Evolutionary conservation across 108 stramenopile genomes (phyloP), one percentile per base, ranked within the genome.

Genomic region (Nannochloropsis granulata): DNA sequence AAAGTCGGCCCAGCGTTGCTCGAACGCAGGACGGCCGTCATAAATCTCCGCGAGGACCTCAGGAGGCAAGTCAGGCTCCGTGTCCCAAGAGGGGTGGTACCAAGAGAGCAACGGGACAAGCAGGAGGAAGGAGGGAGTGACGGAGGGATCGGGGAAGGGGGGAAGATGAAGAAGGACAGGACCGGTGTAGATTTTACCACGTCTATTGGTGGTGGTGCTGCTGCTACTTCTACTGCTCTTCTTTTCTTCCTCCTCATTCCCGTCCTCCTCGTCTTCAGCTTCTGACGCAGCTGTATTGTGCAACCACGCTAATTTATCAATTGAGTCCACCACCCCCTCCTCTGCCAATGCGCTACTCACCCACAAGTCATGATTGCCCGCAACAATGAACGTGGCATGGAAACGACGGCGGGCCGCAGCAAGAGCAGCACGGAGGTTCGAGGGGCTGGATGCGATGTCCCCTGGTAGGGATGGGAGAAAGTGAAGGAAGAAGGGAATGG

Each of bases 41-140:
- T 84, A 80, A 21, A 80, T 25, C 13, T 16, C 43, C 81, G 23
- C 56, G 80, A 25, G 19, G 16, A 88, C 85, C 80, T 86, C 44
- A 34, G 83, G 3, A 10, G 86, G 88, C 5, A 90, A 46, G 34
- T 89, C 83, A 12, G 90, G 90, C 42, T 91, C 90, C 8, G 12
- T 79, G 45, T 91, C 90, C 88, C 86, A 90, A 0, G 86, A 84
- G 16, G 88, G 45, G 85, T 91, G 90, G 45, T 90, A 90, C 90
- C 90, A 86, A 9, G 86, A 86, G 16, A 86, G 82, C 25, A 86
- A 79, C 25, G 86, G 86, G 25, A 86, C 44, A 14, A 86, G 43
- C 21, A 26, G 43, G 25, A 86, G 43, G 21, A 46, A 79, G 16
- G 44, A 43, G 44, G 25, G 24, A 34, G 43, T 19, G 45, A 23